Evolutionary conservation across 2,329 filamentous ascomycete species (phyloP), one percentile per base, ranked within the genome.

Genomic region (Daldinia sp.): DNA sequence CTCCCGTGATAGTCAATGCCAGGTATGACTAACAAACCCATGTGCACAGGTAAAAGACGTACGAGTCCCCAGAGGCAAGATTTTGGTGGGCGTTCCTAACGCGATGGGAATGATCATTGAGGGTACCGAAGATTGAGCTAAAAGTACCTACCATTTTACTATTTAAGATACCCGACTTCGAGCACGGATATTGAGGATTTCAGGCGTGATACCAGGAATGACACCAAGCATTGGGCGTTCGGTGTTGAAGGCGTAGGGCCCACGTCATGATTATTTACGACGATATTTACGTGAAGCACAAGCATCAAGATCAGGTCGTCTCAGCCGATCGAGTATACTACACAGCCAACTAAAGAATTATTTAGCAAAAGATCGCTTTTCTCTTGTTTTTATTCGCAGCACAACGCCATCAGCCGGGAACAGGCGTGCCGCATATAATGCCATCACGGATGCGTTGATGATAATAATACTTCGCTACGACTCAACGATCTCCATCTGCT

Each of bases 21-120:
- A 27, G 17, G n/a, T 25, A 15, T 30, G 7, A 58, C 68, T 70
- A 67, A 71, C 43, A 5, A 17, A 30, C 1, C 9, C 27, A 29
- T 2, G 17, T 48, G 32, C 35, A 45, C 30, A 73, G 72, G 76
- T 81, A 19, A 77, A 68, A 43, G 72, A 78, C 47, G 76, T 79
- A 6, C 72, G 70, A 50, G 78, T 81, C 34, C 79, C 79, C 3
- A 77, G 72, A 58, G 78, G 78, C 9, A 78, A 75, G 63, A 79
- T 80, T 39, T 63, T 81, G 1, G 76, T 80, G 48, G 79, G 79
- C n/a, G 73, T 79, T 52, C 78, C 78, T 6, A 80, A 77, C 64
- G 78, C 78, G 2, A 51, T 77, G 43, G 79, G 78, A 4, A 80
- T 80, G 77, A 73, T 76, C 21, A 79, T 79, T 41, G 77, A 80